phyloP scores from a whole-genome alignment of 2,329 filamentous ascomycete species.

The Penicillium brevicompactum region DNA sequence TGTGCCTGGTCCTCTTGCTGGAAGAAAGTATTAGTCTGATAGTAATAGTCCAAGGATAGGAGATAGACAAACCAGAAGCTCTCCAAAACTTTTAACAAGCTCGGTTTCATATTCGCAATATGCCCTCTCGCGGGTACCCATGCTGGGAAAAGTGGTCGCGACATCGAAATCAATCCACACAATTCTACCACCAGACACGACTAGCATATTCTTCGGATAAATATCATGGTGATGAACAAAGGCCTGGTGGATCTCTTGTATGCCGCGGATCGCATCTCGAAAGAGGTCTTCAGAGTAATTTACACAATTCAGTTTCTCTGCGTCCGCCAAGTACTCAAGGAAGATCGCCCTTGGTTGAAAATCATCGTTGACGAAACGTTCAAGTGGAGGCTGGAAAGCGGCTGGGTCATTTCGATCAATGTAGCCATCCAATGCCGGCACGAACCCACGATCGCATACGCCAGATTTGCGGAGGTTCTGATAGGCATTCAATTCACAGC shows the following conservation, averaged over 20 bases:
- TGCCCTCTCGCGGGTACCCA: conserved; percentile 4
- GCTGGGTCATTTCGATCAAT: conserved; percentile 24
- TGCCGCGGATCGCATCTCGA: conserved; percentile 17
- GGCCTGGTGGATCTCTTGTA: conserved; percentile 22
- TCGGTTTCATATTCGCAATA: conserved; percentile 17
- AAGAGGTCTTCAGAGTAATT: conserved; percentile 21
- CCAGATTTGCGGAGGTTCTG: conserved; percentile 14
- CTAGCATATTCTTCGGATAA: conserved; percentile 22
- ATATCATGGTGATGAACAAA: conserved; percentile 22
- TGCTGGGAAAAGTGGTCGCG: conserved; percentile 20
- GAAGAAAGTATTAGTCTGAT: neutral
- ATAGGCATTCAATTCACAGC: conserved; percentile 27
- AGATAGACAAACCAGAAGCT: neutral
- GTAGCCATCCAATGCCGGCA: conserved; percentile 25
- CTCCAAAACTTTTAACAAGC: conserved; percentile 17
- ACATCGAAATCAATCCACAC: conserved; percentile 30
- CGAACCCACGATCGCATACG: conserved; percentile 20
- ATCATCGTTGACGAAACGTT: conserved; percentile 20
- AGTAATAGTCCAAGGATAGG: conserved; percentile 4
- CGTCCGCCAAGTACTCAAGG: conserved; percentile 18
- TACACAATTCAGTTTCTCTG: conserved; percentile 20
- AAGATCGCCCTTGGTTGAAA: conserved; percentile 15
- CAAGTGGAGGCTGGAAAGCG: conserved; percentile 16
- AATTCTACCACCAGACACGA: conserved; percentile 20
- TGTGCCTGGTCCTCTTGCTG: conserved; percentile 20